Base-by-base conservation (phyloP, 2,329 filamentous ascomycete species). In the Fusarium euwallaceae region DNA sequence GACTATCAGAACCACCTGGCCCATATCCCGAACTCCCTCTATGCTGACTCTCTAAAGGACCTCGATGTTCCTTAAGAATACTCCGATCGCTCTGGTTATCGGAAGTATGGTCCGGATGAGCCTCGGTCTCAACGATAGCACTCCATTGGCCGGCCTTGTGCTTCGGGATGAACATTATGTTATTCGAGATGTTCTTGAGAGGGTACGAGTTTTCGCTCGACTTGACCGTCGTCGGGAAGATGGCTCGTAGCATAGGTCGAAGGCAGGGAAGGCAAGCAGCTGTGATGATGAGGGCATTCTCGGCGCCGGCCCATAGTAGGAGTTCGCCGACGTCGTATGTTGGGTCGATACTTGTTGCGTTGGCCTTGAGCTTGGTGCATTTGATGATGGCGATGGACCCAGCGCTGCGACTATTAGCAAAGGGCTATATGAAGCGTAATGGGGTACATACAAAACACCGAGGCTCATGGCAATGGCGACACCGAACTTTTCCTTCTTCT, bases 401-500 rank as follows among this genome's bases (percentile, higher is more conserved):
- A 1, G 72, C 72, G 5, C 72, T 74, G 0, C 2, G 4, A 27
- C 5, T n/a, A 20, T 45, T 8, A 45, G 41, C 9, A 34, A 34
- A 34, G 32, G 11, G 12, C 11, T 34, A 11, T 34, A 34, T 34
- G 11, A 34, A 34, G 32, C 11, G 11, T 12, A 34, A 34, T 12
- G 10, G 7, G 6, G 1, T 10, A 16, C 61, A 5, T 69, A 75
- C 72, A 74, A 75, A 6, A 74, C 69, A 16, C 72, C 72, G 0
- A 74, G 69, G 2, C 72, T 74, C 72, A 74, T 74, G 2, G 72
- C 72, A 1, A 74, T 4, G 2, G 72, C 72, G 1, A 74, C 69
- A 12, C 72, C 72, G 12, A 74, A 69, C 55, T 75, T 74, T 60
- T 74, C 72, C 43, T 64, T 72, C 2, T 75, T 74, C 60, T 73